Evolutionary conservation across 345 rosid genomes (phyloP).

Genomic region (Mangifera indica): DNA sequence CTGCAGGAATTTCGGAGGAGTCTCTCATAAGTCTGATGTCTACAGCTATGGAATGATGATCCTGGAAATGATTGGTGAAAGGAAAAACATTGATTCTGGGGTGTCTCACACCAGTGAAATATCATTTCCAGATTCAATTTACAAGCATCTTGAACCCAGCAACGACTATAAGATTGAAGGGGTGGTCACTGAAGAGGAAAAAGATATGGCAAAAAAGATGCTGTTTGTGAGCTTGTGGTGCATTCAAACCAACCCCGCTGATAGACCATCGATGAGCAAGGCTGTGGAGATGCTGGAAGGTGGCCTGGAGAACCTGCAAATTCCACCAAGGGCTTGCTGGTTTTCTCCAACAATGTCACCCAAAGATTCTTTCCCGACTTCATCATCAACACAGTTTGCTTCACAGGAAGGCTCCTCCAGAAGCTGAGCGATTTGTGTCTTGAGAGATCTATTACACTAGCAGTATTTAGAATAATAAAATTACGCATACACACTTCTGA

Average conservation of each 20-base stretch:
- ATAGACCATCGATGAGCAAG: conserved; percentile 28
- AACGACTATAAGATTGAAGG: not conserved
- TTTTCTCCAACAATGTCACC: not conserved
- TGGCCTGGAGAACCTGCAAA: conserved; percentile 10
- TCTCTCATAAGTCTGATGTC: not conserved
- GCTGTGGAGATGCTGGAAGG: conserved; percentile 25
- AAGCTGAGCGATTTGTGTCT: not conserved
- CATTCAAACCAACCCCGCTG: conserved; percentile 22
- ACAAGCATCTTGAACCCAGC: conserved; percentile 3
- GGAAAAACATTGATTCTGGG: not conserved
- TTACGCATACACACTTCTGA: no score
- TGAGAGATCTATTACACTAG: no score
- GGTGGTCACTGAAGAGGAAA: conserved; percentile 9
- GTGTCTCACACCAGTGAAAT: not conserved
- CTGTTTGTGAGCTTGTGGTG: conserved; percentile 26
- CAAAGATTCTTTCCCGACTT: not conserved
- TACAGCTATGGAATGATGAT: not conserved
- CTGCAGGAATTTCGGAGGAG: conserved; percentile 6
- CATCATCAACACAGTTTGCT: not conserved
- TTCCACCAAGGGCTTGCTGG: conserved; percentile 22
- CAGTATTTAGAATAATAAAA: no score
- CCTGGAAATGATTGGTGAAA: not conserved
- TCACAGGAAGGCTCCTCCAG: not conserved
- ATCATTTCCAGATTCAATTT: not conserved
- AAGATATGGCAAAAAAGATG: conserved; percentile 12